Evolutionary conservation across 768 basidiomycete species (phyloP).

Genomic region (Xerocomus spinulosus): DNA sequence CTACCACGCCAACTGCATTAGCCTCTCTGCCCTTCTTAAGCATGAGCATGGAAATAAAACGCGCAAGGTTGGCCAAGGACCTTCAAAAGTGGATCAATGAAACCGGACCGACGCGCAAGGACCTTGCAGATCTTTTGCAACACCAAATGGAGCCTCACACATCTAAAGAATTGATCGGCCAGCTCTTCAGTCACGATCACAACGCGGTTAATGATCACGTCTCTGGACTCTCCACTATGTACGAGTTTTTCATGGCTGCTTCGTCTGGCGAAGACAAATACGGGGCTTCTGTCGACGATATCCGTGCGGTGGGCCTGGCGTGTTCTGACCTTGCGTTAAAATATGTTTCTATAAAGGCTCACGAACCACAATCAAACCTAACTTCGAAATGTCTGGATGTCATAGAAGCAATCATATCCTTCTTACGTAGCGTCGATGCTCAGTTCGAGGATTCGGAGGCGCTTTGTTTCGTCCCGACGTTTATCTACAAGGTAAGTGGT

Average conservation of each 20-base stretch:
- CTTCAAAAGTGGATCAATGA: conserved; percentile 82
- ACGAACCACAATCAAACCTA: conserved; percentile 89
- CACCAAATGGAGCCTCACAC: conserved; percentile 87
- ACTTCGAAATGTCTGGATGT: conserved; percentile 85
- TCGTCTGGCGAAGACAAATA: conserved; percentile 53
- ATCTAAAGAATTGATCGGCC: conserved; percentile 67
- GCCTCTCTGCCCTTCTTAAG: conserved; percentile 33
- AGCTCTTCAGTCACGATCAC: conserved; percentile 93
- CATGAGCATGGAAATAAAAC: conserved; percentile 45
- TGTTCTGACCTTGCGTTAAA: conserved; percentile 92
- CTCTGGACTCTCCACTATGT: conserved; percentile 65
- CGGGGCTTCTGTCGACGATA: conserved; percentile 40
- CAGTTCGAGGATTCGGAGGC: conserved; percentile 86
- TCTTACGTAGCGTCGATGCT: conserved; percentile 68
- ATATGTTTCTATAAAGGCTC: conserved; percentile 85
- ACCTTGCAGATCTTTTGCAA: conserved; percentile 80
- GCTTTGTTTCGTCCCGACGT: conserved; percentile 79
- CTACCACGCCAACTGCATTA: conserved; percentile 31
- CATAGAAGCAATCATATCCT: conserved; percentile 70
- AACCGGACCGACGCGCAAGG: conserved; percentile 75
- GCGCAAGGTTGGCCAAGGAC: conserved; percentile 68
- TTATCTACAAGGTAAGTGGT: conserved; percentile 76
- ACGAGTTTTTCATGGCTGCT: conserved; percentile 67
- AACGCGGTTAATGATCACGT: conserved; percentile 91
- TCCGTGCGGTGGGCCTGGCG: conserved; percentile 66